Evolutionary conservation across 108 stramenopile species (phyloP).

Genomic region (Chaetoceros tenuissimus): DNA sequence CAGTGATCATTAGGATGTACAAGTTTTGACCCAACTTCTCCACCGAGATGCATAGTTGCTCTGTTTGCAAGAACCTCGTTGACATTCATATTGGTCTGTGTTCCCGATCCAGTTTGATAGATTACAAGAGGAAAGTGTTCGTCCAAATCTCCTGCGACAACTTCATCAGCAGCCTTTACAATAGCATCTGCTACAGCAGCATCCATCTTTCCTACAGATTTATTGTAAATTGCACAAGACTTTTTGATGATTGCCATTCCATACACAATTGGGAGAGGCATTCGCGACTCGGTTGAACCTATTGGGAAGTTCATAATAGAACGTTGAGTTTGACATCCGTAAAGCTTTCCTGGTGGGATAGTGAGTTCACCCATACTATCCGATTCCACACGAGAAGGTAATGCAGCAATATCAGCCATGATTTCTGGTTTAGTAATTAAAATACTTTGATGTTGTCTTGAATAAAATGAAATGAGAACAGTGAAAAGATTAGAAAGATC

Average conservation of each 20-base stretch:
- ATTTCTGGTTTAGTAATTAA: no score
- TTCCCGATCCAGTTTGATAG: slow-evolving; percentile 95
- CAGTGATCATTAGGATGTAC: slow-evolving; percentile 98
- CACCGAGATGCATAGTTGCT: slow-evolving; percentile 91
- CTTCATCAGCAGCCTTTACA: slow-evolving; percentile 83
- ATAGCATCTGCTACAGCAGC: slow-evolving; percentile 66
- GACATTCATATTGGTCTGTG: slow-evolving; percentile 99
- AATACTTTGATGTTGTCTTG: background rate
- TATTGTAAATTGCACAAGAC: slow-evolving; percentile 84
- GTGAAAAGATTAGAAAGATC: no score
- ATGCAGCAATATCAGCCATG: slow-evolving; percentile 17
- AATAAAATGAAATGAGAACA: no score
- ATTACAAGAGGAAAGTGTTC: slow-evolving; percentile 94
- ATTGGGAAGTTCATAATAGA: slow-evolving; percentile 94
- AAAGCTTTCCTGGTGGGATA: slow-evolving; percentile 65
- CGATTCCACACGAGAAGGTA: slow-evolving; percentile 72
- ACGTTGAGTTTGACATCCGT: slow-evolving; percentile 92
- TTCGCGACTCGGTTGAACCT: slow-evolving; percentile 81
- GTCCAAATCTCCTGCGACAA: slow-evolving; percentile 85
- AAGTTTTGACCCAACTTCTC: slow-evolving; percentile 85
- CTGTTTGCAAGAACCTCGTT: slow-evolving; percentile 97
- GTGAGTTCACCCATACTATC: slow-evolving; percentile 72
- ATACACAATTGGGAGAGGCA: slow-evolving; percentile 91
- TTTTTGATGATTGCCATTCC: slow-evolving; percentile 91
- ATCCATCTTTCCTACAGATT: slow-evolving; percentile 55